Evolutionary conservation across 208 protist genomes (phyloP).

Genomic region (Acanthamoeba culbertsoni): DNA sequence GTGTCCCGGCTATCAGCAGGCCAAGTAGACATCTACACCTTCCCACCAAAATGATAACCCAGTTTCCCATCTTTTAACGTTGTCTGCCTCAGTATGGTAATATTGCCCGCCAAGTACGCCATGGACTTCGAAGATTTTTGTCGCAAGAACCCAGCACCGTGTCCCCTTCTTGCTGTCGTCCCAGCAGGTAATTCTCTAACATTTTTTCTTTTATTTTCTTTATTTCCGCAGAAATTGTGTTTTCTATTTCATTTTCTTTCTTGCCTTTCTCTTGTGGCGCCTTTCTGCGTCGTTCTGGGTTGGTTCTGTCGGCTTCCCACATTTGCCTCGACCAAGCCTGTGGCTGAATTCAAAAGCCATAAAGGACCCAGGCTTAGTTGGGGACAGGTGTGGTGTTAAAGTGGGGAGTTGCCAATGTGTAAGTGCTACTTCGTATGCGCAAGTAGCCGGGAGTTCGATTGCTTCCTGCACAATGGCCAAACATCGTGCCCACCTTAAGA

Average conservation of each 20-base stretch:
- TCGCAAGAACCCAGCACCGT: constrained; percentile 1
- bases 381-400: too few species aligned
- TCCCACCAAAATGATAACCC: not conserved
- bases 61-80: not conserved
- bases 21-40: not conserved
- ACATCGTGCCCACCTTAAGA: too few species aligned
- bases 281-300: too few species aligned
- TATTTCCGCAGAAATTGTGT: not conserved
- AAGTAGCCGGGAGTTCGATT: too few species aligned
- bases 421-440: too few species aligned
- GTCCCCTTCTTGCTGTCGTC: constrained; percentile 48
- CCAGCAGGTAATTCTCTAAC: not conserved
- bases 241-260: not conserved
- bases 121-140: constrained; percentile 61
- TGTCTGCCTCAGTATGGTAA: constrained; percentile 2
- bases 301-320: not conserved
- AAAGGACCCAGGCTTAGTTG: too few species aligned
- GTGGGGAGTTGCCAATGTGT: too few species aligned
- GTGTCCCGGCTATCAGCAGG: constrained; percentile 31
- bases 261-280: not conserved
- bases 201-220: not conserved
- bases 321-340: not conserved
- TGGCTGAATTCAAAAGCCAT: too few species aligned
- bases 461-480: too few species aligned
- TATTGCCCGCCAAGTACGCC: constrained; percentile 21